A percentile compares a stretch with the other conserved stretches of the same genome.
Evolutionary conservation across 805 yeast genomes (phyloP).

Genomic region (Saccharomyces paradoxus): DNA sequence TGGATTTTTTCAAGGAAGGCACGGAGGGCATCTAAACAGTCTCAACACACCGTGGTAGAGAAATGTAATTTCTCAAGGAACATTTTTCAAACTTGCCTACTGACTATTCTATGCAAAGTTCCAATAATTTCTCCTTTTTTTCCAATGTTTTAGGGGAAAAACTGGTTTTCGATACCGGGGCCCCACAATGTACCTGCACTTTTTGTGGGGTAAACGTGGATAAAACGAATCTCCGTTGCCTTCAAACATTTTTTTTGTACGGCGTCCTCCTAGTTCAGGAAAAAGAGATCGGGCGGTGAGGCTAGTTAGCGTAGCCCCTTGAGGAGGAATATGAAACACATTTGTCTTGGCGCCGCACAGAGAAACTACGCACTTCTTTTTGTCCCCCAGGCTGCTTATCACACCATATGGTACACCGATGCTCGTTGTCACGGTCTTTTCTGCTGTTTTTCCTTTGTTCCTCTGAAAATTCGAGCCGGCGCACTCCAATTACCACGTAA

Average conservation of each 20-base stretch:
- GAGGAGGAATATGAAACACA: not conserved
- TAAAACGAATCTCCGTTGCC: not conserved
- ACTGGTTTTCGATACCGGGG: not conserved
- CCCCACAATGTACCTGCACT: not conserved
- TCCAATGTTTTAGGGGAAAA: not conserved
- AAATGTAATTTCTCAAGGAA: not conserved
- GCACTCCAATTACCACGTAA: not conserved
- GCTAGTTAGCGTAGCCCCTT: not conserved
- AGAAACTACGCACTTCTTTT: not conserved
- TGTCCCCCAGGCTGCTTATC: not conserved
- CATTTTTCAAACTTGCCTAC: not conserved
- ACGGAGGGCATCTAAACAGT: not conserved
- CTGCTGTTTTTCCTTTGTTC: not conserved
- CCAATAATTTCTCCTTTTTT: not conserved
- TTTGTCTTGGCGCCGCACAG: not conserved
- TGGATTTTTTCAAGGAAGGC: not conserved
- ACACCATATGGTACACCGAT: not conserved
- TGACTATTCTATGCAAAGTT: not conserved
- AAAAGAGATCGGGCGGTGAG: not conserved
- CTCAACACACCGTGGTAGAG: not conserved
- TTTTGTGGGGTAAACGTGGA: not conserved
- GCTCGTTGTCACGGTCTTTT: not conserved
- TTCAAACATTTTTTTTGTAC: not conserved
- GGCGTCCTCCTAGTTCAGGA: not conserved
- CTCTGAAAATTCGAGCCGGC: not conserved